These are phyloP conservation scores for Albugo laibachii DNA, from an alignment of 352 stramenopile genomes.

Conservation along the genomic window DNA sequence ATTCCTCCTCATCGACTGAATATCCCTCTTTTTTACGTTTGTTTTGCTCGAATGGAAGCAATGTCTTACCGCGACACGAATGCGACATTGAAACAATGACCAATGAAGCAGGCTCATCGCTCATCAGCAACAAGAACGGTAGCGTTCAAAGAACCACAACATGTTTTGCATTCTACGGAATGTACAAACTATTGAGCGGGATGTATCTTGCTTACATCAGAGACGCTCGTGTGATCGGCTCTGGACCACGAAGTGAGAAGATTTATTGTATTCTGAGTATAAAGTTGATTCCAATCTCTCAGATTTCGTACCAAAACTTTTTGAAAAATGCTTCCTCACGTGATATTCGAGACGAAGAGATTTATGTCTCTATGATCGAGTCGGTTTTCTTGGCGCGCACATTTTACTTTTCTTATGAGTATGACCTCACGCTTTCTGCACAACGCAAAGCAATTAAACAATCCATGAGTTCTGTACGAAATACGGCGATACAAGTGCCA, in stretches of 20 bases:
- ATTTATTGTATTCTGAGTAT: conserved; percentile 36
- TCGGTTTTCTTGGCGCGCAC: conserved; percentile 21
- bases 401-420: conserved; percentile 57
- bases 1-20: conserved; percentile 1
- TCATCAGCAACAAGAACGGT: not conserved
- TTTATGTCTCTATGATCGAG: conserved; percentile 36
- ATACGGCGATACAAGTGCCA: conserved; percentile 3
- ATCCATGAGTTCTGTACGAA: conserved; percentile 1
- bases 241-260: conserved; percentile 27
- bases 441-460: conserved; percentile 13
- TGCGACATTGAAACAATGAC: not conserved
- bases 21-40: not conserved
- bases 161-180: conserved; percentile 35
- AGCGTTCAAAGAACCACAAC: conserved; percentile 7
- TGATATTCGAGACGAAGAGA: conserved; percentile 29
- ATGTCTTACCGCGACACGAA: not conserved
- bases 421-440: conserved; percentile 37
- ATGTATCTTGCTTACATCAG: conserved; percentile 32
- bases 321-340: conserved; percentile 26
- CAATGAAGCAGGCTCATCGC: not conserved
- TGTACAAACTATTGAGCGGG: conserved; percentile 39
- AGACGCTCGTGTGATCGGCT: conserved; percentile 36
- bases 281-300: conserved; percentile 27
- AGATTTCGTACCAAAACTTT: conserved; percentile 24
- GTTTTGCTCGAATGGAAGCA: not conserved